These are phyloP conservation scores for Eimeria sp. DNA, from an alignment of 169 alveolate genomes.

Conservation along the genomic window DNA sequence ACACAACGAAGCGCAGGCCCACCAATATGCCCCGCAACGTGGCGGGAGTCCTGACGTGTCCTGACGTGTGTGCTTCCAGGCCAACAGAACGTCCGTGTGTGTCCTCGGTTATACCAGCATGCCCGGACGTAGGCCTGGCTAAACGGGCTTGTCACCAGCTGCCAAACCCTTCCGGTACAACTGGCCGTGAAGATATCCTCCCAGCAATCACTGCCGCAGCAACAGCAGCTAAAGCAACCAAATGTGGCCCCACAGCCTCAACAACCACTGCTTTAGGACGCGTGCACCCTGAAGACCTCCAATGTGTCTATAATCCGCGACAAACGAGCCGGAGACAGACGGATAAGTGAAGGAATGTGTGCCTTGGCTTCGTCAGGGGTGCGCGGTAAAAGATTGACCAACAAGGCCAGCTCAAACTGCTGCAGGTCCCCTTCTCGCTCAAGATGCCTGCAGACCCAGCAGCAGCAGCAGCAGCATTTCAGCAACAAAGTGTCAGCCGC, in stretches of 20 bases:
- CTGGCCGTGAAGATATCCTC: not conserved
- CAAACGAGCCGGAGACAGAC: conserved; percentile 83
- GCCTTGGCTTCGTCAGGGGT: conserved; percentile 94
- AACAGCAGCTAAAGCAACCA: not conserved
- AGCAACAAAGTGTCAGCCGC: not conserved
- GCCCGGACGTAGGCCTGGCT: not conserved
- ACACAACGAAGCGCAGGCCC: not conserved
- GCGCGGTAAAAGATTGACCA: conserved; percentile 93
- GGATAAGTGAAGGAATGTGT: conserved; percentile 86
- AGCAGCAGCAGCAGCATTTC: conserved; percentile 8
- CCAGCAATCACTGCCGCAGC: not conserved
- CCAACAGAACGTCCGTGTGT: not conserved
- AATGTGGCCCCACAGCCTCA: not conserved
- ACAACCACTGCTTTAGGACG: conserved; percentile 31
- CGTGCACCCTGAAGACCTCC: conserved; percentile 85
- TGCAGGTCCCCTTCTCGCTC: conserved; percentile 93
- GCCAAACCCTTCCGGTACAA: not conserved
- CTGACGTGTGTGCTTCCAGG: not conserved
- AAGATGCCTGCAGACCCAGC: conserved; percentile 85
- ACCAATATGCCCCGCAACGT: not conserved
- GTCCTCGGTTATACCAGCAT: not conserved
- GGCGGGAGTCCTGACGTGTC: not conserved
- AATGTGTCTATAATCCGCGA: conserved; percentile 85
- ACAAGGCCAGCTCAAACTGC: conserved; percentile 93
- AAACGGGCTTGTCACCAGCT: not conserved